A percentile compares a stretch with the other conserved stretches of the same genome.
Conservation (phyloP, 805 yeast species). For the Huiozyma naganishii region DNA sequence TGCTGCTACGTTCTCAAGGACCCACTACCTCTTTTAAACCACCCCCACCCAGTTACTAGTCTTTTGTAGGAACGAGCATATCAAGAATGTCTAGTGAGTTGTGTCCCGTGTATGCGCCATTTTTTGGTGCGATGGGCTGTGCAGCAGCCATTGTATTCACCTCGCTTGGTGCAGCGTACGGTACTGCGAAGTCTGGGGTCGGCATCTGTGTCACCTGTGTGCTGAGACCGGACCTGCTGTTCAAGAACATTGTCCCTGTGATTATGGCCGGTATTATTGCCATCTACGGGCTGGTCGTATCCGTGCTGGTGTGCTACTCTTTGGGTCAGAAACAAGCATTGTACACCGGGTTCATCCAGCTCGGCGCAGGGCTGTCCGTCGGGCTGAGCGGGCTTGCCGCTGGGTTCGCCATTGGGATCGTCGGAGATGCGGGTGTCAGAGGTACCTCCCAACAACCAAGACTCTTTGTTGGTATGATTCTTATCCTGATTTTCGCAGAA, state of each 20-base stretch:
- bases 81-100: conserved; percentile 16
- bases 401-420: conserved; percentile 98
- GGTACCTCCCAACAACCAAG: conserved; percentile 98
- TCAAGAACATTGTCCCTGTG: conserved; percentile 91
- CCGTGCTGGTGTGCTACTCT: conserved; percentile 86
- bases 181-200: conserved; percentile 98
- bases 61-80: neutral
- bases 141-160: conserved; percentile 98
- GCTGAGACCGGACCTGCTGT: conserved; percentile 90
- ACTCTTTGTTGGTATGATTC: conserved; percentile 95
- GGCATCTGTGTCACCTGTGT: conserved; percentile 99
- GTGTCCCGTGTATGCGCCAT: conserved; percentile 54
- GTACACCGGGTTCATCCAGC: conserved; percentile 94
- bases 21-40: neutral
- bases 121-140: conserved; percentile 99
- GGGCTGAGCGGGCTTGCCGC: conserved; percentile 97
- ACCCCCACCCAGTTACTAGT: neutral
- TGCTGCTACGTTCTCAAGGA: no score
- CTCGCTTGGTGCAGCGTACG: conserved; percentile 97
- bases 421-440: conserved; percentile 99
- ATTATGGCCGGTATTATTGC: conserved; percentile 99
- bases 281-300: conserved; percentile 93
- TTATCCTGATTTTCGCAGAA: conserved; percentile 97
- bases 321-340: conserved; percentile 84
- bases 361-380: conserved; percentile 96